Evolutionary conservation across 805 yeast genomes (phyloP).

Genomic region (Citeromyces matritensis): DNA sequence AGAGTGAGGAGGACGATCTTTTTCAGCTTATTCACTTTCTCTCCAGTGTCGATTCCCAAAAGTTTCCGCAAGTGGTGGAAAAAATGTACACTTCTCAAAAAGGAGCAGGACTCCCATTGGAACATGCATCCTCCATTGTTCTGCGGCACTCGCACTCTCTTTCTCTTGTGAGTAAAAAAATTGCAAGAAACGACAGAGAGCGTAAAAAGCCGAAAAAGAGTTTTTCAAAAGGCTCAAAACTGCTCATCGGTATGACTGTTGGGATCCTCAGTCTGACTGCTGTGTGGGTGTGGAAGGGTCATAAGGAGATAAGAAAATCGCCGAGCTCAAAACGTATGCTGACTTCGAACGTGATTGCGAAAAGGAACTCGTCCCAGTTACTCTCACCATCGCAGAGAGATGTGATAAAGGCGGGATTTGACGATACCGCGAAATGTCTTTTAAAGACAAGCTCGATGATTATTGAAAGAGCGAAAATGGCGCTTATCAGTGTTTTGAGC

Average conservation of each 20-base stretch:
- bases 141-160: not conserved
- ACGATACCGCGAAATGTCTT: constrained; percentile 4
- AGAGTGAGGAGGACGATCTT: constrained; percentile 13
- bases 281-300: constrained; percentile 9
- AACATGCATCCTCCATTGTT: not conserved
- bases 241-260: constrained; percentile 12
- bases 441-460: constrained; percentile 6
- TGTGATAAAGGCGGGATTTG: constrained; percentile 4
- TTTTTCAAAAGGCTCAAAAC: constrained; percentile 5
- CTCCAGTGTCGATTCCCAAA: constrained; percentile 6
- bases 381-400: not conserved
- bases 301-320: not conserved
- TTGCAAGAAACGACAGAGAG: not conserved
- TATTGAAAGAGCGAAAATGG: constrained; percentile 8
- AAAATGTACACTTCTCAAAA: constrained; percentile 1
- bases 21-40: constrained; percentile 16
- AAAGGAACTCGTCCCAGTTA: not conserved
- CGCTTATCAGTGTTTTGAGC: constrained; percentile 7
- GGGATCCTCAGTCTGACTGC: constrained; percentile 14
- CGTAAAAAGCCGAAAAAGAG: constrained; percentile 2
- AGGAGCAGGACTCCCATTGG: not conserved
- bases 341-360: not conserved
- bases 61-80: not conserved
- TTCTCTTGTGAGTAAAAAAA: not conserved
- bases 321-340: not conserved